Evolutionary conservation across 768 basidiomycete species (phyloP).

Genomic region (Leccinum obscurum): DNA sequence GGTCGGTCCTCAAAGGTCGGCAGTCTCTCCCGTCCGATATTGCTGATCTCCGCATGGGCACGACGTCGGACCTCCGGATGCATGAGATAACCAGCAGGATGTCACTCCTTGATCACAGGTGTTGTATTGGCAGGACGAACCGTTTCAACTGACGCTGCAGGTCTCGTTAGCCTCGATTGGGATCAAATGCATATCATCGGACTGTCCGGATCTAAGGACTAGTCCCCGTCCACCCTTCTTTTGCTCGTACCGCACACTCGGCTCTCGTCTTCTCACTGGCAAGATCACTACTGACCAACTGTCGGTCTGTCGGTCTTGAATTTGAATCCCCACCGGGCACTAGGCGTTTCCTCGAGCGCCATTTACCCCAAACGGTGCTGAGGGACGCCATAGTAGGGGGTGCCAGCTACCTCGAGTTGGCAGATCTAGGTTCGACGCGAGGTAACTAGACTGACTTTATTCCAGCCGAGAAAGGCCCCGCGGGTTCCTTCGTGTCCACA

Average conservation of each 20-base stretch:
- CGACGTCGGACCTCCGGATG: too few relatives aligned
- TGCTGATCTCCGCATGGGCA: too few relatives aligned
- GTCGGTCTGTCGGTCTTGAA: neutral
- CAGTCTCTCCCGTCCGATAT: too few relatives aligned
- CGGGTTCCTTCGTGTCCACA: neutral
- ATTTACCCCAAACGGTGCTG: neutral
- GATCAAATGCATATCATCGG: too few relatives aligned
- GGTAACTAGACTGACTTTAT: neutral
- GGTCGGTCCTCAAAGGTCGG: too few relatives aligned
- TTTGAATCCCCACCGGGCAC: neutral
- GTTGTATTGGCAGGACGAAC: too few relatives aligned
- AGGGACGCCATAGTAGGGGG: neutral
- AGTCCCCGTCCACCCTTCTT: neutral
- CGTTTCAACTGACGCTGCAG: too few relatives aligned
- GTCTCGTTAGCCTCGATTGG: too few relatives aligned
- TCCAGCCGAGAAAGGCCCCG: neutral
- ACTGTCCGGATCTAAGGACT: neutral
- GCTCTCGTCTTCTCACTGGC: neutral
- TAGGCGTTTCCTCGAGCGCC: neutral
- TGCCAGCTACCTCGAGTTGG: too few relatives aligned
- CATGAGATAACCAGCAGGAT: too few relatives aligned
- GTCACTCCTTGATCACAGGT: too few relatives aligned
- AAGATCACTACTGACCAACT: neutral
- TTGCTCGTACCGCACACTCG: neutral
- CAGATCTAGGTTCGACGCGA: neutral